phyloP scores from a whole-genome alignment of 2,329 filamentous ascomycete species.

The Exophiala aquamarina region DNA sequence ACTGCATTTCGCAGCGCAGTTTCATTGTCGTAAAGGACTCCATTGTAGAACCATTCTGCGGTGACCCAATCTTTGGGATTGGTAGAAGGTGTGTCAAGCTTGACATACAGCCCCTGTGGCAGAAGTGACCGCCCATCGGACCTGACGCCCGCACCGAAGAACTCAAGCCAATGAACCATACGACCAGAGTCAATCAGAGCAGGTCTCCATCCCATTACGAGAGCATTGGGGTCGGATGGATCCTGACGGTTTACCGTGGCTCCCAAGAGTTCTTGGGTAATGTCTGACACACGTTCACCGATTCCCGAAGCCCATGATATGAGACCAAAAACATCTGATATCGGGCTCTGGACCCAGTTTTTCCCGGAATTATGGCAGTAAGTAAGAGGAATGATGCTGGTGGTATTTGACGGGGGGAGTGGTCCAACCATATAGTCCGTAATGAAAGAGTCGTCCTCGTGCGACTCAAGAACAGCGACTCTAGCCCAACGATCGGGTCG shows the following conservation, averaged over 20 bases:
- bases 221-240: constrained; percentile 15
- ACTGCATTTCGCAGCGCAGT: constrained; percentile 48
- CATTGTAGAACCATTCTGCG: constrained; percentile 56
- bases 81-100: constrained; percentile 50
- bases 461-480: constrained; percentile 38
- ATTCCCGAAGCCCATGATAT: constrained; percentile 23
- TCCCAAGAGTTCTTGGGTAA: constrained; percentile 28
- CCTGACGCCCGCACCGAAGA: constrained; percentile 15
- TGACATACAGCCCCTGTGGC: constrained; percentile 32
- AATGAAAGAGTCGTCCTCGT: constrained; percentile 12
- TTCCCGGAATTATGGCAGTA: constrained; percentile 48
- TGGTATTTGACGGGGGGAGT: constrained; percentile 43
- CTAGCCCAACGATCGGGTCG: constrained; percentile 46
- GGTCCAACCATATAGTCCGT: constrained; percentile 50
- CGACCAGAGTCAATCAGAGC: constrained; percentile 26
- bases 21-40: constrained; percentile 53
- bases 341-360: constrained; percentile 28
- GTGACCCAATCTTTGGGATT: constrained; percentile 53
- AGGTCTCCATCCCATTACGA: constrained; percentile 17
- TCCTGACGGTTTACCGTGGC: constrained; percentile 20
- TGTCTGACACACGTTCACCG: constrained; percentile 25
- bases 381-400: constrained; percentile 41
- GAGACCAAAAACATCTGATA: constrained; percentile 31
- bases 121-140: constrained; percentile 20
- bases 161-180: constrained; percentile 30